A percentile compares a stretch with the other conserved stretches of the same genome.
These are phyloP conservation scores for Aspergillus fructus DNA, from an alignment of 2,329 filamentous ascomycete genomes.

Conservation along the genomic window DNA sequence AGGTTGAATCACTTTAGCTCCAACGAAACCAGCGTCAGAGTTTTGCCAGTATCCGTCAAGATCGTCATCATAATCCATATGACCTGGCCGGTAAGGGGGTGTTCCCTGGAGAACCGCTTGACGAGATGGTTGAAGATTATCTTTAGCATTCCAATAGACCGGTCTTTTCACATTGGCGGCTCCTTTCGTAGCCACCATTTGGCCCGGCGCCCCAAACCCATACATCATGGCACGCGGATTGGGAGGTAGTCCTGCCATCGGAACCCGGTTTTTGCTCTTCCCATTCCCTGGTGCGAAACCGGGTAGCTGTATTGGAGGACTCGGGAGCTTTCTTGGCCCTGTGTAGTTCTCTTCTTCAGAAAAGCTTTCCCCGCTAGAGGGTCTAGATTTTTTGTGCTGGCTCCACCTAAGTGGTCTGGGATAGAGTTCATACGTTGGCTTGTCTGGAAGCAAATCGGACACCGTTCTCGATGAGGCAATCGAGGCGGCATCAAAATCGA, in stretches of 20 bases:
- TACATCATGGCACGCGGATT: constrained; percentile 38
- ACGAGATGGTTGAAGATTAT: constrained; percentile 8
- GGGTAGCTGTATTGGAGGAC: constrained; percentile 13
- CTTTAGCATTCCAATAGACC: constrained; percentile 10
- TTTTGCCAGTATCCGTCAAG: constrained; percentile 17
- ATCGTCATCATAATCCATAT: constrained; percentile 16
- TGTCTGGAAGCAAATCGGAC: constrained; percentile 39
- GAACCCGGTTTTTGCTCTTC: constrained; percentile 11
- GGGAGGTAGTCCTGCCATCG: constrained; percentile 30
- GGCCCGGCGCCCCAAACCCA: constrained; percentile 22
- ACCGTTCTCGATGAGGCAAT: constrained; percentile 37
- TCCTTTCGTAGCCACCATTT: constrained; percentile 10
- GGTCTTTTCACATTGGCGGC: constrained; percentile 15
- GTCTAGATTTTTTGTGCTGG: constrained; percentile 22
- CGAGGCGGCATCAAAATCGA: constrained; percentile 30
- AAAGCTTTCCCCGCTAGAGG: constrained; percentile 33
- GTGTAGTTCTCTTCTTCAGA: constrained; percentile 42
- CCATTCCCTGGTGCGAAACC: constrained; percentile 2
- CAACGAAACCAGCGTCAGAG: constrained; percentile 7
- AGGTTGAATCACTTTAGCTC: constrained; percentile 14
- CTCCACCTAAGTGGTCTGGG: constrained; percentile 39
- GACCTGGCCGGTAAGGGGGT: not conserved
- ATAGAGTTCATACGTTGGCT: constrained; percentile 33
- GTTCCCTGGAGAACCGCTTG: constrained; percentile 7
- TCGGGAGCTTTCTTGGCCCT: constrained; percentile 17